A percentile compares a stretch with the other conserved stretches of the same genome.
Conservation (phyloP, 1,284 basidiomycete genomes). For the Heterobasidion parviporum region DNA sequence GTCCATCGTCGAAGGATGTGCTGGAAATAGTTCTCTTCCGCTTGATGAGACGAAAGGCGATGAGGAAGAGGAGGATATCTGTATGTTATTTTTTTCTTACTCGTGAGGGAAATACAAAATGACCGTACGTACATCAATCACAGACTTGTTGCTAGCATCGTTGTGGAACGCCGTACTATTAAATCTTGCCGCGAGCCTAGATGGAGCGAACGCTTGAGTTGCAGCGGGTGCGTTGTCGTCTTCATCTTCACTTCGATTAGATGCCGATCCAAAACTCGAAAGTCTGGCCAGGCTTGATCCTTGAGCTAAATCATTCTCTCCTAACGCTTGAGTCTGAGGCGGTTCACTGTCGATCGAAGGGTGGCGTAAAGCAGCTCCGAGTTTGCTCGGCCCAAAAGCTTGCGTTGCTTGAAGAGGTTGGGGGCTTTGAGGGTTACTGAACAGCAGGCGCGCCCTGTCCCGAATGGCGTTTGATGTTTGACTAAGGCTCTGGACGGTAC, state of each 20-base stretch:
- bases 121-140: constrained; percentile 2
- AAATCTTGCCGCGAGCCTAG: constrained; percentile 17
- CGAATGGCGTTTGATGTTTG: constrained; percentile 47
- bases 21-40: constrained; percentile 18
- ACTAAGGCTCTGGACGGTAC: constrained; percentile 37
- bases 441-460: constrained; percentile 42
- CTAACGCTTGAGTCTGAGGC: constrained; percentile 9
- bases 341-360: neutral
- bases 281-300: neutral
- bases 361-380: constrained; percentile 5
- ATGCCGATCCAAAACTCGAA: neutral
- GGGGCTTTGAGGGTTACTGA: constrained; percentile 17
- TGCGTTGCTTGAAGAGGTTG: constrained; percentile 12
- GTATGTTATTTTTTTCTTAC: constrained; percentile 20
- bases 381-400: constrained; percentile 16
- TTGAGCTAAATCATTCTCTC: constrained; percentile 1
- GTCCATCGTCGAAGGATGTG: constrained; percentile 2
- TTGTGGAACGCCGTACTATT: neutral
- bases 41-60: constrained; percentile 10
- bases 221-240: constrained; percentile 16
- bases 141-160: neutral
- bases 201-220: constrained; percentile 30
- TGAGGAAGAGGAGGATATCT: constrained; percentile 9
- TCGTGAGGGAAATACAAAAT: neutral
- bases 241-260: neutral